Base-by-base conservation (phyloP, 495 filamentous ascomycete genomes). In the Penicillium daleae region DNA sequence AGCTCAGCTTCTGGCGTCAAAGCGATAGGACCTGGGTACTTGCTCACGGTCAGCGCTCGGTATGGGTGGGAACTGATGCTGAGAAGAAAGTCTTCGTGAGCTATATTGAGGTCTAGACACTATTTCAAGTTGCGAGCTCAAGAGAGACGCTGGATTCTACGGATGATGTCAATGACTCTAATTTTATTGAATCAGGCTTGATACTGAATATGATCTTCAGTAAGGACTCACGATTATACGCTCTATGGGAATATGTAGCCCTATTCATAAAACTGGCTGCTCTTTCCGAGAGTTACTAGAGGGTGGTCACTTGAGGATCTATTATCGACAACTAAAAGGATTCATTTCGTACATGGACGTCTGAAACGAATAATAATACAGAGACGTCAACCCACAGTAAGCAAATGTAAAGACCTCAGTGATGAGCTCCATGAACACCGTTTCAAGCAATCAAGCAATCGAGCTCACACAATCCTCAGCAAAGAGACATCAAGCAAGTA, bases 1-100 rank as follows among this genome's bases (percentile, higher is more conserved):
- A 35, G 51, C 51, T 31, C 15, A 54, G 29, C 27, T 54, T 54
- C 51, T 54, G 51, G 51, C 27, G n/a, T 4, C 51, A 32, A 32
- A 54, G 29, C 4, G 29, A 35, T 7, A 29, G 29, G 0, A 21
- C 7, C 7, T 54, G 51, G 51, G 51, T 19, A 21, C n/a, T 54
- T 21, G 51, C 29, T 32, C 17, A 29, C 21, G 31, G 51, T 9
- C 33, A 32, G 0, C 29, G 51, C n/a, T 31, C 48, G 29, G 27
- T 51, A 51, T 51, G 48, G 21, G 48, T 31, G 19, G 48, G 29
- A 10, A 54, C 51, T 54, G 31, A 54, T 54, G 29, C 29, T 31
- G 51, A 32, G 10, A 21, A 22, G 9, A 54, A 19, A 8, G 24
- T 15, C n/a, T 32, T 54, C 10, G 26, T 54, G 27, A 29, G 29